Base-by-base conservation (phyloP, 768 basidiomycete genomes). In the Hydnum rufescens region DNA sequence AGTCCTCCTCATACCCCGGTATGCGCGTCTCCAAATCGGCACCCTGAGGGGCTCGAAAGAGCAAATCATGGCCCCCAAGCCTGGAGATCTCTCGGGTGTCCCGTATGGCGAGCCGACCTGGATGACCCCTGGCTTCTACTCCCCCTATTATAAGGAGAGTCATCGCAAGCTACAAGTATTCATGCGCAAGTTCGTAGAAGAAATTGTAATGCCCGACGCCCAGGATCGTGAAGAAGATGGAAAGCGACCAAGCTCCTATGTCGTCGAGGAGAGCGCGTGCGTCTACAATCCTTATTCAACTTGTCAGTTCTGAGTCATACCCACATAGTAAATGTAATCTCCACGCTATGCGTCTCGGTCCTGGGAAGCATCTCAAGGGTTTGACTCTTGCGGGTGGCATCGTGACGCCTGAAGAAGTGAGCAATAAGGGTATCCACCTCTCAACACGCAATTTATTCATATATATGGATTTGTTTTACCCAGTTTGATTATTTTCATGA, bases 401-500 rank as follows among this genome's bases (percentile, higher is more conserved):
- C 25, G 78, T 89, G 19, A 74, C 75, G 57, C 82, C 84, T 1
- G 83, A 87, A 62, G 74, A 82, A 66, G 78, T 77, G 3, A 26
- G 28, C 55, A 23, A 22, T 42, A 31, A 49, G 34, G 42, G 18
- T 42, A n/a, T 53, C 42, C 23, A 8, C 49, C 6, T 23, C 25
- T 5, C 4, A 48, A 16, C 22, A 26, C 25, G 32, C 49, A 3
- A 3, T 16, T 1, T 8, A n/a, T 51, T 32, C 4, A 4, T 4
- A 6, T 32, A 58, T 57, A 6, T 32, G 36, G 42, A n/a, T 64
- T 70, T 64, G n/a, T n/a, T n/a, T n/a, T n/a, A n/a, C n/a, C n/a
- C n/a, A n/a, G n/a, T 92, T 83, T 59, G 83, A 92, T 63, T 86
- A 83, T 61, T 93, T 92, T 74, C 86, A 90, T 43, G 56, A 86